Evolutionary conservation across 2,329 filamentous ascomycete species (phyloP).

Genomic region (Pestalotiopsis sp.): DNA sequence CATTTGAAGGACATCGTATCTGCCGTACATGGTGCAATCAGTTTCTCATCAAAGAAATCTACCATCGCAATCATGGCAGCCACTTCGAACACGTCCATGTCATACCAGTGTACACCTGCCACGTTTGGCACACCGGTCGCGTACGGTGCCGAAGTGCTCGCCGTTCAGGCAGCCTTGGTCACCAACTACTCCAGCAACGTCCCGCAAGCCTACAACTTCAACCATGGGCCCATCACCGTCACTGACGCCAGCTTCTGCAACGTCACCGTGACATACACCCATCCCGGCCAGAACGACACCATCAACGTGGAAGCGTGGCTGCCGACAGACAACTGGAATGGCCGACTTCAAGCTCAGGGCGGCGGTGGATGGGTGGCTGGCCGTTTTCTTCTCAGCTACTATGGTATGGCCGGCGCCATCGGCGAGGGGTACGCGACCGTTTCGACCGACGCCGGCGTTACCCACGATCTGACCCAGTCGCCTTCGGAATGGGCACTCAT

Average conservation of each 20-base stretch:
- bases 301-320: neutral
- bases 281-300: conserved; percentile 5
- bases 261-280: conserved; percentile 2
- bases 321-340: conserved; percentile 26
- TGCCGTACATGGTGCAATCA: neutral
- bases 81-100: neutral
- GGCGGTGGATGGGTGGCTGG: conserved; percentile 32
- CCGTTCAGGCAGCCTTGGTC: neutral
- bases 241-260: conserved; percentile 2
- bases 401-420: conserved; percentile 20
- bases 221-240: neutral
- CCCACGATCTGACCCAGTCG: conserved; percentile 8
- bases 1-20: neutral
- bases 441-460: conserved; percentile 27
- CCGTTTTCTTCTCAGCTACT: conserved; percentile 17
- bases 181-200: neutral
- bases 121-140: neutral
- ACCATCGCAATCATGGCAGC: neutral
- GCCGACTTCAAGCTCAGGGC: conserved; percentile 29
- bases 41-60: neutral
- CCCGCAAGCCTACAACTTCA: neutral
- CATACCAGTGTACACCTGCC: neutral
- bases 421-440: conserved; percentile 27
- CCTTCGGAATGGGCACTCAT: conserved; percentile 16
- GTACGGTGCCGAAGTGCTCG: neutral